Conservation (phyloP, 2,329 filamentous ascomycete species). For the Curvularia sp. region DNA sequence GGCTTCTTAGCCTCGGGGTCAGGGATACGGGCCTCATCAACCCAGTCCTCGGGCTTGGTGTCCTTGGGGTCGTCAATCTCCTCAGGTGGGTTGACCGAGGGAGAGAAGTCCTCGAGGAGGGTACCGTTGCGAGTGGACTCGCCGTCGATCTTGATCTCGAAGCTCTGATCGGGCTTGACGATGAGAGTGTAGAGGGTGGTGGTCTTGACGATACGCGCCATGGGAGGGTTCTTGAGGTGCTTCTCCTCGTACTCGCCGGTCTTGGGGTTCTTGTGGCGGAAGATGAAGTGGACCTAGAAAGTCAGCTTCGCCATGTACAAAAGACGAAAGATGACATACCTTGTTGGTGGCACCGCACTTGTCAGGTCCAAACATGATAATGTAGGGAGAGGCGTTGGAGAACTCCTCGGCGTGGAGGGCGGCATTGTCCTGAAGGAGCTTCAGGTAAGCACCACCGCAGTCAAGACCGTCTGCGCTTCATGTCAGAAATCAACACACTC, state of each 20-base stretch:
- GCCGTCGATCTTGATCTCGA: conserved; percentile 89
- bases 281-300: conserved; percentile 80
- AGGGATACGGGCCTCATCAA: conserved; percentile 87
- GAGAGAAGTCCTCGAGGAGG: conserved; percentile 91
- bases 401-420: conserved; percentile 97
- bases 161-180: conserved; percentile 95
- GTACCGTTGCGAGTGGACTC: conserved; percentile 86
- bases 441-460: conserved; percentile 98
- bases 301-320: conserved; percentile 25
- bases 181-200: conserved; percentile 96
- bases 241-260: conserved; percentile 99
- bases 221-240: conserved; percentile 84
- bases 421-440: conserved; percentile 97
- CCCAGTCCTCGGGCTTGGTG: conserved; percentile 93
- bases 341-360: conserved; percentile 99
- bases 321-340: conserved; percentile 58
- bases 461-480: conserved; percentile 78
- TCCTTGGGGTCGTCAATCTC: conserved; percentile 97
- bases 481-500: conserved; percentile 36
- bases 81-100: conserved; percentile 89
- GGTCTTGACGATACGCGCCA: conserved; percentile 88
- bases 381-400: conserved; percentile 94
- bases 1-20: conserved; percentile 96
- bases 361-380: conserved; percentile 99
- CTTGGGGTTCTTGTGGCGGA: conserved; percentile 99